Conservation (phyloP, 2,329 filamentous ascomycete genomes). For the Colletotrichum sp. region DNA sequence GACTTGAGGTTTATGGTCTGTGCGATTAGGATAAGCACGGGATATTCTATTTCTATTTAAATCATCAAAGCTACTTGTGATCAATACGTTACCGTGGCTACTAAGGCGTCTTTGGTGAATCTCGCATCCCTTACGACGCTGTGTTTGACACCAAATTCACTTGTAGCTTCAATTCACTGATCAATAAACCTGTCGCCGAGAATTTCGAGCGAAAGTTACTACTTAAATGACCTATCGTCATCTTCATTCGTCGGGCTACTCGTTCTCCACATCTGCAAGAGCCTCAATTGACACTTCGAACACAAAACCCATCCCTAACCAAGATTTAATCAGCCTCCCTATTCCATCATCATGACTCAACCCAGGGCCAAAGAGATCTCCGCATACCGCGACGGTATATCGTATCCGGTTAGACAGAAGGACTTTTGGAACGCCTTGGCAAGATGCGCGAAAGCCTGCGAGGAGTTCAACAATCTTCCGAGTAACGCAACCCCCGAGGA, state of each 20-base stretch:
- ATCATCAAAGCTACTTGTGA: neutral
- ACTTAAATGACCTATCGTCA: neutral
- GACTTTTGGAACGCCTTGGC: neutral
- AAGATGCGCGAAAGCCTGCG: neutral
- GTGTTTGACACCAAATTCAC: neutral
- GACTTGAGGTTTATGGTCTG: neutral
- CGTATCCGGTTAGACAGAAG: neutral
- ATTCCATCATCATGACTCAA: neutral
- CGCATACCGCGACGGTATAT: neutral
- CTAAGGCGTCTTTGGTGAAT: neutral
- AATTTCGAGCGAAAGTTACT: neutral
- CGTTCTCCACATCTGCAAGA: neutral
- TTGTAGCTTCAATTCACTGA: neutral
- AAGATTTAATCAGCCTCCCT: neutral
- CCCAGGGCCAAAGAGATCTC: neutral
- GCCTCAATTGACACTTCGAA: neutral
- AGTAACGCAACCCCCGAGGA: neutral
- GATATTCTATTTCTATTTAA: neutral
- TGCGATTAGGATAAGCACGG: neutral
- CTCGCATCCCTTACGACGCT: neutral
- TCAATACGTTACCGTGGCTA: neutral
- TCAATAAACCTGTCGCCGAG: fast-evolving
- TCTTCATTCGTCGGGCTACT: neutral
- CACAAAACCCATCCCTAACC: neutral
- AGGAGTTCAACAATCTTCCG: neutral